Percentiles rank a stretch among this genome's conserved stretches.
phyloP scores from a whole-genome alignment of 1,284 basidiomycete species.

The Cryptococcus sp. region DNA sequence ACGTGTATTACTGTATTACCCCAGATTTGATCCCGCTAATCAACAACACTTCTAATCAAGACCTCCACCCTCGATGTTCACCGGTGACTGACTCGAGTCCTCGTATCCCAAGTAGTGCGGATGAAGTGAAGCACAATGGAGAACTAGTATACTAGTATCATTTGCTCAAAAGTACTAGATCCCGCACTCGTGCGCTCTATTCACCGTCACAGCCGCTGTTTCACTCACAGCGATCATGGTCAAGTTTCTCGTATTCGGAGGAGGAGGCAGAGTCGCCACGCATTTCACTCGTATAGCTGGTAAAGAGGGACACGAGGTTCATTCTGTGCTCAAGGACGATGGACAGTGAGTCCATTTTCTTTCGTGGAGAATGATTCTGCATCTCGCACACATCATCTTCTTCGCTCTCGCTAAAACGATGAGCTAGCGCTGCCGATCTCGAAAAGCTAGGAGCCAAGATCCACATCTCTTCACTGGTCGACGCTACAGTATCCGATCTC shows the following conservation, averaged over 20 bases:
- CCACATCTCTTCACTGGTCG: constrained; percentile 64
- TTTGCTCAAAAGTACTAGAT: too few relatives aligned
- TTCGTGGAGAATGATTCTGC: too few relatives aligned
- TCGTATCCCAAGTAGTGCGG: too few relatives aligned
- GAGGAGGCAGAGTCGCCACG: constrained; percentile 57
- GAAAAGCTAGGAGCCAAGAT: constrained; percentile 58
- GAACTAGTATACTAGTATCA: too few relatives aligned
- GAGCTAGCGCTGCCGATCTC: constrained; percentile 55
- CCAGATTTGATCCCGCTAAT: neutral
- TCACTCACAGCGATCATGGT: neutral
- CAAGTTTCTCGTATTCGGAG: constrained; percentile 48
- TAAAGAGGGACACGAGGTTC: constrained; percentile 55
- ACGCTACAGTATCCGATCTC: constrained; percentile 58
- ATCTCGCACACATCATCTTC: neutral
- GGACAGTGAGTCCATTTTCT: constrained; percentile 35
- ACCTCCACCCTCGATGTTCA: constrained; percentile 1
- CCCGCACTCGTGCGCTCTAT: neutral
- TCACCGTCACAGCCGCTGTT: neutral
- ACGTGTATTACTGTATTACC: neutral
- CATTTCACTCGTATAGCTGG: constrained; percentile 60
- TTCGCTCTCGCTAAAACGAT: constrained; percentile 16
- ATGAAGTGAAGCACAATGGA: too few relatives aligned
- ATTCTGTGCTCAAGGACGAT: constrained; percentile 62
- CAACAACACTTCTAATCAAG: neutral
- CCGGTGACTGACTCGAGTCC: too few relatives aligned